Base-by-base conservation (phyloP, 2,329 filamentous ascomycete genomes). In the Aspergillus sp. region DNA sequence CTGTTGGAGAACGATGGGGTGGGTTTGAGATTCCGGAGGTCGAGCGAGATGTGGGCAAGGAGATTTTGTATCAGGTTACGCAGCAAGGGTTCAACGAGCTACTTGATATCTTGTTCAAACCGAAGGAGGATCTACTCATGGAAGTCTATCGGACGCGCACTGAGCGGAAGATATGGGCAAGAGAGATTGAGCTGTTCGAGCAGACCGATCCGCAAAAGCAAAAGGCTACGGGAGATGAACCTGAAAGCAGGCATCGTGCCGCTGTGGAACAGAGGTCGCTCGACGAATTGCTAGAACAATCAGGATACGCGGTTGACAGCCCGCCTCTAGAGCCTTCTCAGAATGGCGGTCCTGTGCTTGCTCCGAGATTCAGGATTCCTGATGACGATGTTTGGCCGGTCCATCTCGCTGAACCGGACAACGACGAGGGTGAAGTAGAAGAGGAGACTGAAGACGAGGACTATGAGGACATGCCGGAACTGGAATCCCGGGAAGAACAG, bases 41-140 rank as follows among this genome's bases (percentile, higher is more conserved):
- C 1, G 90, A 95, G 65, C 80, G 79, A 50, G 90, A 95, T 64
- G 83, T 88, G 5, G 89, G 88, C 33, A 88, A 86, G 57, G 89
- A 97, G 62, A 86, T 96, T 3, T 73, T 97, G 1, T 96, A 95
- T 61, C 88, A 95, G 64, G 83, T 94, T 27, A 90, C 88, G 0
- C 90, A 96, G 66, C 86, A 95, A 66, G 86, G 89, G 0, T 88
- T 95, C 71, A 96, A 97, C 60, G 90, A 97, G 68, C 74, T 97
- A 2, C 79, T 98, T 0, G 88, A 97, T 61, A 79, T 83, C 1
- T 76, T 98, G 0, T 98, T 98, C 72, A 85, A 85, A 56, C 75
- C 79, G 4, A 85, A 85, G 54, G 91, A 97, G 66, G 84, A 90
- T 53, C 66, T 88, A 15, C 84, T 89, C 1, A 70, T 93, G 50